Evolutionary conservation across 2,329 filamentous ascomycete species (phyloP), one percentile per base, ranked within the genome.

Genomic region (Lizonia empirigonia): DNA sequence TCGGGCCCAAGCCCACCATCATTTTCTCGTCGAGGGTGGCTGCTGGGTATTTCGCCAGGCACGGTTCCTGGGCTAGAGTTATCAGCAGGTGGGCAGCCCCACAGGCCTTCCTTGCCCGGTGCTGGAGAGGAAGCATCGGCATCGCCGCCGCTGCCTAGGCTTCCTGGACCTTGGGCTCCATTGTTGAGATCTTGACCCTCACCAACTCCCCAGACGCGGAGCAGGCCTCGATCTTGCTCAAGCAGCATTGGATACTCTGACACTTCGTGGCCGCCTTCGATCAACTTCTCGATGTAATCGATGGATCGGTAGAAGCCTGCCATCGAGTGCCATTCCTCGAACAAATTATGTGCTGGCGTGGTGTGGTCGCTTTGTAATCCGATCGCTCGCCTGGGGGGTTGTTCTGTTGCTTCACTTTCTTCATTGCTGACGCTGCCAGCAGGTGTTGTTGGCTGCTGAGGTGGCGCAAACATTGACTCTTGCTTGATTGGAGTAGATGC

Each of bases 361-460:
- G 90, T 95, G 67, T 97, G 93, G 60, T 96, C 90, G 20, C 86
- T 83, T 0, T 91, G 89, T 48, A 96, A 89, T n/a, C 68, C 69
- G 8, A 45, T 58, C 38, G 59, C 66, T 16, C 68, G 64, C 38
- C 67, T 63, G 6, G 56, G 50, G 16, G 44, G 41, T 2, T 44
- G 49, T 15, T 54, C 60, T 10, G 55, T 56, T 5, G 42, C 34
- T 30, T 55, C 60, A 20, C 64, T 65, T 26, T 59, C 58, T 18
- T 65, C 63, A 10, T 63, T 70, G 39, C 61, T 55, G 7, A 69
- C 65, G 44, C 68, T 71, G 13, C 71, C 69, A 19, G 68, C 68
- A 6, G 68, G 69, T 10, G 68, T 72, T 20, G 66, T 64, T 32
- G 68, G 68, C 36, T 64, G 67, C 35, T 67, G 63, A 13, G 63